These are phyloP conservation scores for Cyclostephanos tholiformis DNA, from an alignment of 108 stramenopile species.

Conservation along the genomic window DNA sequence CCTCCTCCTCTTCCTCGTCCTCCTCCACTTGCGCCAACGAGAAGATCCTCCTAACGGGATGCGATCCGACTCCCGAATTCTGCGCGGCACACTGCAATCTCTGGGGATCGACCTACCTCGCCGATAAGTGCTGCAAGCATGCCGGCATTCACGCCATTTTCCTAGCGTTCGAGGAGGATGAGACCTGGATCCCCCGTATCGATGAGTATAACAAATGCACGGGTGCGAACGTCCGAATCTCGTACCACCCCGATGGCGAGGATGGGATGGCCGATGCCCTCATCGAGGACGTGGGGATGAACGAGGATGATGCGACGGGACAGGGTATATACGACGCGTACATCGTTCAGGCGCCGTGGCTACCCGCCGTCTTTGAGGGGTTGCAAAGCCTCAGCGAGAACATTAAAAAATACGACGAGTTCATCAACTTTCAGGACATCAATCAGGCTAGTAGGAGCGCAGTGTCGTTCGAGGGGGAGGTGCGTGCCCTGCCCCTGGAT, in stretches of 20 bases:
- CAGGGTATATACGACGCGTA: conserved; percentile 51
- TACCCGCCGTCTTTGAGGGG: conserved; percentile 34
- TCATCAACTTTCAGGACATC: conserved; percentile 39
- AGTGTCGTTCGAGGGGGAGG: conserved; percentile 34
- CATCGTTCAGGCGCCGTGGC: conserved; percentile 48
- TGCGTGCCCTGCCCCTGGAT: conserved; percentile 41
- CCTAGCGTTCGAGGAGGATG: conserved; percentile 44
- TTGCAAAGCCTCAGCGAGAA: conserved; percentile 26
- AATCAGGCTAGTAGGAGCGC: conserved; percentile 36
- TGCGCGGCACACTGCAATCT: conserved; percentile 27
- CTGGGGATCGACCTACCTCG: conserved; percentile 42
- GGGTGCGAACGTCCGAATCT: conserved; percentile 37
- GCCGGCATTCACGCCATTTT: conserved; percentile 36
- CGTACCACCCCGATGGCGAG: conserved; percentile 39
- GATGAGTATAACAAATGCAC: conserved; percentile 41
- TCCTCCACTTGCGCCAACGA: conserved; percentile 15
- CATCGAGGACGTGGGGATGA: conserved; percentile 37
- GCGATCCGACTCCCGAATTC: conserved; percentile 14
- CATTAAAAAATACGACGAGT: conserved; percentile 32
- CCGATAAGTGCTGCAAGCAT: conserved; percentile 46
- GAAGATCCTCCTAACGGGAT: conserved; percentile 8
- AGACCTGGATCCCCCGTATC: conserved; percentile 39
- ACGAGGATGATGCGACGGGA: conserved; percentile 24
- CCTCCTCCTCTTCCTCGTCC: too few relatives aligned
- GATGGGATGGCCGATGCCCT: conserved; percentile 44